A percentile compares a stretch with the other conserved stretches of the same genome.
Conservation (phyloP, 1,284 basidiomycete genomes). For the Heterobasidion parviporum region DNA sequence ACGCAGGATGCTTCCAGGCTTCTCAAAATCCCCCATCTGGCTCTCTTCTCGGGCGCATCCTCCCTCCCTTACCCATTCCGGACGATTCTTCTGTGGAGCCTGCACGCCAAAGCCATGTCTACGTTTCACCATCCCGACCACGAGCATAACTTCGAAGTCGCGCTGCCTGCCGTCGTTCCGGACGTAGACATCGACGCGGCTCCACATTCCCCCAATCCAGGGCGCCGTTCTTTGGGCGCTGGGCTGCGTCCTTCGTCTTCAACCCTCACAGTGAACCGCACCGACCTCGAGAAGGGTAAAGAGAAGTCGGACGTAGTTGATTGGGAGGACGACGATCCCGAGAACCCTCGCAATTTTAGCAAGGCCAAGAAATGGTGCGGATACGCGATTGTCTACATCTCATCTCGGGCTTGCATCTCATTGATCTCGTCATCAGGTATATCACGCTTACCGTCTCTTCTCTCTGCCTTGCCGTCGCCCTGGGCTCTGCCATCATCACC, state of each 20-base stretch:
- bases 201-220: too few relatives aligned
- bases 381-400: neutral
- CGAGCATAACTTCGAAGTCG: neutral
- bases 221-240: too few relatives aligned
- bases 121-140: neutral
- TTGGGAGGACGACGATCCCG: slow-evolving; percentile 22
- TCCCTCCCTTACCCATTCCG: too few relatives aligned
- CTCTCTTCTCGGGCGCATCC: too few relatives aligned
- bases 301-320: slow-evolving; percentile 22
- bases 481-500: slow-evolving; percentile 31
- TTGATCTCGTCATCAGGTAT: slow-evolving; percentile 21
- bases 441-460: slow-evolving; percentile 40
- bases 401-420: neutral
- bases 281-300: neutral
- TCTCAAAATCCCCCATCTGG: too few relatives aligned
- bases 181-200: neutral
- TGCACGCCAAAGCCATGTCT: too few relatives aligned
- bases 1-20: too few relatives aligned
- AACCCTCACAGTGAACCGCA: neutral
- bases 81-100: too few relatives aligned
- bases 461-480: slow-evolving; percentile 30
- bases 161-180: neutral
- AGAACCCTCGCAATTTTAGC: slow-evolving; percentile 27
- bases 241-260: too few relatives aligned
- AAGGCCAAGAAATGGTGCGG: slow-evolving; percentile 17